Conservation (phyloP, 805 yeast genomes). For the Suhomyces pyralidae region DNA sequence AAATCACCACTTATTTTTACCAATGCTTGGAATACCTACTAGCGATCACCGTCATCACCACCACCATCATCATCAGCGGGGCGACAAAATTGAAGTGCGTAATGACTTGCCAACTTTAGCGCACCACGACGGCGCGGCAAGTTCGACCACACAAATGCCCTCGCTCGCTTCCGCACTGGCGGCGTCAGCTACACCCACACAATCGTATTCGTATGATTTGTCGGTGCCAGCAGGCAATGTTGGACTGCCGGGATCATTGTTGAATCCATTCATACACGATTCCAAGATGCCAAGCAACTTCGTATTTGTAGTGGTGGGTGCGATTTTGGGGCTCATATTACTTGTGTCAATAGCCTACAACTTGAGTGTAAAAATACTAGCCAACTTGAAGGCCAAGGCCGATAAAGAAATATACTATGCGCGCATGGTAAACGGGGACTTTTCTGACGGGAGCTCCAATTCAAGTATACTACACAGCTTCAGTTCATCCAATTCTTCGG, state of each 20-base stretch:
- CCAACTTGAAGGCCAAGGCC: slow-evolving; percentile 24
- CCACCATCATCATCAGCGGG: neutral
- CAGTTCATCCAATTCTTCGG: slow-evolving; percentile 18
- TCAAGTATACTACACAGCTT: slow-evolving; percentile 8
- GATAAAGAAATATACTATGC: slow-evolving; percentile 33
- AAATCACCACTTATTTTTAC: neutral
- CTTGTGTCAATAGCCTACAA: slow-evolving; percentile 18
- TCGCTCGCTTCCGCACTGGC: neutral
- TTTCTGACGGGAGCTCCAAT: slow-evolving; percentile 9
- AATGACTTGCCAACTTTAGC: neutral
- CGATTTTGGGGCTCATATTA: slow-evolving; percentile 22
- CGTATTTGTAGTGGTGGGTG: slow-evolving; percentile 44
- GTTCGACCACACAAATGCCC: neutral
- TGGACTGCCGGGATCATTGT: neutral
- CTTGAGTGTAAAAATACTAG: slow-evolving; percentile 20
- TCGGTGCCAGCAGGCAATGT: slow-evolving; percentile 1
- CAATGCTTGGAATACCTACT: neutral
- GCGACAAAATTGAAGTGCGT: neutral
- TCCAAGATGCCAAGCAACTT: slow-evolving; percentile 31
- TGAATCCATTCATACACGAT: slow-evolving; percentile 31
- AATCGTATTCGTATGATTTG: slow-evolving; percentile 2
- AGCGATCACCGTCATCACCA: neutral
- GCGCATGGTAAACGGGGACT: slow-evolving; percentile 5
- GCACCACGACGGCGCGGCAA: neutral
- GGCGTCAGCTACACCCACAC: slow-evolving; percentile 1